These are phyloP conservation scores for Gloeophyllum trabeum DNA, from an alignment of 768 basidiomycete genomes.

Conservation along the genomic window DNA sequence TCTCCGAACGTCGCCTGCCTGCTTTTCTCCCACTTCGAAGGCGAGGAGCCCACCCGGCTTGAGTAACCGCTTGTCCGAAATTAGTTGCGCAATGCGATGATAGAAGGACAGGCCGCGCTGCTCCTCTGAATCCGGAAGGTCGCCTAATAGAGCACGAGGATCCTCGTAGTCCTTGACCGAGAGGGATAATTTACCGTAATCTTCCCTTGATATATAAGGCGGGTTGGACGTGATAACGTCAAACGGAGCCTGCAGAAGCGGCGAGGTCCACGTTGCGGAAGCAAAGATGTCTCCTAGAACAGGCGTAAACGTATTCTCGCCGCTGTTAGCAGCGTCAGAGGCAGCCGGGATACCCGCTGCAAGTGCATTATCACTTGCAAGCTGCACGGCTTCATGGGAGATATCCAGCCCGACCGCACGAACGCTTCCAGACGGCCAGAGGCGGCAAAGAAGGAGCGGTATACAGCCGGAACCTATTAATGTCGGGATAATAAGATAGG, in stretches of 20 bases:
- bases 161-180: conserved; percentile 78
- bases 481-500: no score
- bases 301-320: not conserved
- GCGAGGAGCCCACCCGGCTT: conserved; percentile 45
- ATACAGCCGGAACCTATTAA: conserved; percentile 91
- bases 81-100: conserved; percentile 52
- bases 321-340: not conserved
- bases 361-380: conserved; percentile 34
- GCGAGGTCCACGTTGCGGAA: conserved; percentile 31
- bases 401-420: conserved; percentile 60
- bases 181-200: conserved; percentile 50
- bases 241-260: conserved; percentile 29
- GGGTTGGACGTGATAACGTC: conserved; percentile 80
- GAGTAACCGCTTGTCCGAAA: conserved; percentile 41
- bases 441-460: conserved; percentile 68
- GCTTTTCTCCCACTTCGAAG: conserved; percentile 70
- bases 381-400: conserved; percentile 41
- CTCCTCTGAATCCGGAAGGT: conserved; percentile 28
- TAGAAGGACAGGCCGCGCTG: conserved; percentile 57
- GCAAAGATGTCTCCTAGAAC: conserved; percentile 18
- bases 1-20: conserved; percentile 48
- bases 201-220: conserved; percentile 67
- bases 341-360: conserved; percentile 12
- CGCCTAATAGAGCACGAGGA: conserved; percentile 70
- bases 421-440: conserved; percentile 44